Evolutionary conservation across 805 yeast species (phyloP).

Genomic region (Zygoascus flipseniorum): DNA sequence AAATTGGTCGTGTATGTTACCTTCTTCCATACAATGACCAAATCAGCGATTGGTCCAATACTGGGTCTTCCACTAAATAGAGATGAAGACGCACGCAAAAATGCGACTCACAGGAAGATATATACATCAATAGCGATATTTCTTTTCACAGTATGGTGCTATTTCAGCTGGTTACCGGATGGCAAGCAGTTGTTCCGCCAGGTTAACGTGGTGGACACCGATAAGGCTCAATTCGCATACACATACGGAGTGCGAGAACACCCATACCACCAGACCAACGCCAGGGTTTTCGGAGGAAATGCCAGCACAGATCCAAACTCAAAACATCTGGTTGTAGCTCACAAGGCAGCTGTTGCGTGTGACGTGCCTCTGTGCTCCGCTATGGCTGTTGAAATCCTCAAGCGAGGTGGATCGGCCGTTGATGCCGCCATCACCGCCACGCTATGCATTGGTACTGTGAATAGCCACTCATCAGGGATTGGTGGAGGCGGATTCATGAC

Average conservation of each 20-base stretch:
- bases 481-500: constrained; percentile 88
- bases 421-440: constrained; percentile 90
- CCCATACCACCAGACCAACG: background rate
- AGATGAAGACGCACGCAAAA: background rate
- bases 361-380: constrained; percentile 58
- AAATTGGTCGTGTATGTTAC: background rate
- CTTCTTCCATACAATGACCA: background rate
- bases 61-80: background rate
- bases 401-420: constrained; percentile 67
- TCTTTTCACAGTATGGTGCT: background rate
- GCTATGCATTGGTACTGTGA: constrained; percentile 76
- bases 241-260: background rate
- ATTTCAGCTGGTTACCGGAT: background rate
- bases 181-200: background rate
- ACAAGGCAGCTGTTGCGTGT: constrained; percentile 47
- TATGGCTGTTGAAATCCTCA: constrained; percentile 50
- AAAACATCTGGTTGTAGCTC: constrained; percentile 9
- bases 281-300: background rate
- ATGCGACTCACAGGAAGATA: background rate
- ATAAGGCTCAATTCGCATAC: background rate
- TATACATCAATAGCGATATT: background rate
- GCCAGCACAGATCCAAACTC: constrained; percentile 10
- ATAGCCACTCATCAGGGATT: constrained; percentile 78
- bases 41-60: background rate
- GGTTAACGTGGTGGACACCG: background rate